A percentile compares a stretch with the other conserved stretches of the same genome.
Conservation (phyloP, 768 basidiomycete genomes). For the Rhodocollybia butyracea region DNA sequence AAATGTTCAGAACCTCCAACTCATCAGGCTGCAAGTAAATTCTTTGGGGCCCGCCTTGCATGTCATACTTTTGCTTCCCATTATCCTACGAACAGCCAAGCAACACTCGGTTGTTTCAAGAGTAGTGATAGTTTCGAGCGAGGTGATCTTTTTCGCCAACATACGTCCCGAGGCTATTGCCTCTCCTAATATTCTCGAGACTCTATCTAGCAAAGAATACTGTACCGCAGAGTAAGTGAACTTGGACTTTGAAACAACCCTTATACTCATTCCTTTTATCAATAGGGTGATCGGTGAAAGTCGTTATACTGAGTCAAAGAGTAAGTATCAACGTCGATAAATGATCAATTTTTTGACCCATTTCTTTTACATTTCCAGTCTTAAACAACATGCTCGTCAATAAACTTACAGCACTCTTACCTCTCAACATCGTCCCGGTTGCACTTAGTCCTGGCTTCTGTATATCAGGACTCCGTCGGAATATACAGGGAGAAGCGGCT, state of each 20-base stretch:
- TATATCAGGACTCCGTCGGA: conserved; percentile 19
- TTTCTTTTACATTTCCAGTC: conserved; percentile 16
- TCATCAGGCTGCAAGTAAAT: neutral
- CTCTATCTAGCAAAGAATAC: conserved; percentile 18
- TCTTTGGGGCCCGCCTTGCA: neutral
- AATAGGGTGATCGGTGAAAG: too few relatives aligned
- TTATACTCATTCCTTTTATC: too few relatives aligned
- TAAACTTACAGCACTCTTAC: conserved; percentile 14
- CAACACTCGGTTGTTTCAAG: conserved; percentile 16
- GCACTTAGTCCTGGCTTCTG: conserved; percentile 28
- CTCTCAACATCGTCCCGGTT: conserved; percentile 20
- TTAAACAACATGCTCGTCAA: conserved; percentile 25
- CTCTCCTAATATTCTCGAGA: conserved; percentile 19
- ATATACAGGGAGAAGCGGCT: neutral
- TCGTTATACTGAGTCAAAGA: too few relatives aligned
- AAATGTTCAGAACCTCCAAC: neutral
- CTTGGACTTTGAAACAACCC: too few relatives aligned
- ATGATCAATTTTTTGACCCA: too few relatives aligned
- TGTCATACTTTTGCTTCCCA: conserved; percentile 21
- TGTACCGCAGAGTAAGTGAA: conserved; percentile 16
- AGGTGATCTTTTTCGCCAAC: conserved; percentile 14
- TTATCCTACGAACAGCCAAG: conserved; percentile 20
- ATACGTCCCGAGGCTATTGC: conserved; percentile 17
- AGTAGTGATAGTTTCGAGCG: conserved; percentile 29
- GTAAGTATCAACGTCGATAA: too few relatives aligned